These are phyloP conservation scores for Penicillium psychrosexuale DNA, from an alignment of 2,329 filamentous ascomycete genomes.

Conservation along the genomic window DNA sequence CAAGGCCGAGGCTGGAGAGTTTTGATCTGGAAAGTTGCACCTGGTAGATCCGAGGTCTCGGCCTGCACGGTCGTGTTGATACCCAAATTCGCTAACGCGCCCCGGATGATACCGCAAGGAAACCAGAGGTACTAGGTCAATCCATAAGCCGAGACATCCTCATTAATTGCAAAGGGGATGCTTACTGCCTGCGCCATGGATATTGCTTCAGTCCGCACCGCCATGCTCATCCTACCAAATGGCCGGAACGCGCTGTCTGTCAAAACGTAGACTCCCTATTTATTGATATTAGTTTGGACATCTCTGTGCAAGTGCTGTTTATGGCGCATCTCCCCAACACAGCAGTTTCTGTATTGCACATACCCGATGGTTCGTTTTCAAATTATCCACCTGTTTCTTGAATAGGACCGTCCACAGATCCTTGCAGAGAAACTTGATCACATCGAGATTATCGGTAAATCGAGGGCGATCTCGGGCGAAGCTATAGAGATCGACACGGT, in stretches of 20 bases:
- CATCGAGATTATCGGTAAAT: conserved; percentile 87
- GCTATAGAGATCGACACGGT: conserved; percentile 18
- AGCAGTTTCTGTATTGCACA: conserved; percentile 20
- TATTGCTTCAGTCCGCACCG: conserved; percentile 69
- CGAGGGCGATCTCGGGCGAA: conserved; percentile 67
- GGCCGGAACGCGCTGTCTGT: conserved; percentile 91
- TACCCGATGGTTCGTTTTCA: conserved; percentile 95
- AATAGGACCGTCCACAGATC: conserved; percentile 95
- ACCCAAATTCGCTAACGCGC: conserved; percentile 86
- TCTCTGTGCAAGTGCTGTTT: background rate
- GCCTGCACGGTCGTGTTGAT: conserved; percentile 89
- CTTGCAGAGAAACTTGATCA: conserved; percentile 98
- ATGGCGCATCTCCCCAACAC: background rate
- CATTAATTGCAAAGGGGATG: background rate
- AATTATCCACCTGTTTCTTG: conserved; percentile 94
- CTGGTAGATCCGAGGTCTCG: conserved; percentile 80
- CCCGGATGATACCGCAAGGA: conserved; percentile 86
- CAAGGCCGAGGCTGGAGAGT: conserved; percentile 67
- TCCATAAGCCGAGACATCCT: conserved; percentile 1
- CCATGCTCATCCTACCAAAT: conserved; percentile 83
- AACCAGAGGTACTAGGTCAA: conserved; percentile 79
- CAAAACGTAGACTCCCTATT: conserved; percentile 85
- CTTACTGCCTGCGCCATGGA: conserved; percentile 74
- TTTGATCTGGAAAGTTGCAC: conserved; percentile 94
- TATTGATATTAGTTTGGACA: background rate